Base-by-base conservation (phyloP, 176 grass and related monocot genomes). In the Poa pratensis region DNA sequence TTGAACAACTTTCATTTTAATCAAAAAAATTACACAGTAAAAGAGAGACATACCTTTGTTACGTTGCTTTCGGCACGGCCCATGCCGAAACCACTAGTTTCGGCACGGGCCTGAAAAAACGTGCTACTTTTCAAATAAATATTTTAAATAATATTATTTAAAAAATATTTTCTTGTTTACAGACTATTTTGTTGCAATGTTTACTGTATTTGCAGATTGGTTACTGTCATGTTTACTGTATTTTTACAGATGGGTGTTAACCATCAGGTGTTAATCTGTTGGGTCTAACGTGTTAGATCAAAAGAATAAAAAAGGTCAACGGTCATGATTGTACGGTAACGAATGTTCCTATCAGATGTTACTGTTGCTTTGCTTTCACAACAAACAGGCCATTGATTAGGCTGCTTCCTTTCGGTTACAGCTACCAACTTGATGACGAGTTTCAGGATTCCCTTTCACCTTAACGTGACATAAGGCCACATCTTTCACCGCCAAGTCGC, bases 401-500 rank as follows among this genome's bases (percentile, higher is more conserved):
- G 18, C 35, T 48, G 37, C 13, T 78, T 69, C 24, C 12, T 57
- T 69, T 48, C 11, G 42, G 11, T 48, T 8, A 18, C 75, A 69
- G 27, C 83, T 6, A 10, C 34, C 13, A 76, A 66, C 45, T 42
- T 80, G 53, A 73, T 80, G 84, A 60, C 77, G 18, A 50, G 70
- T 64, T 22, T 52, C 30, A 52, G 14, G 14, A 22, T 27, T 59
- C 19, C 8, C 51, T 55, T 28, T 55, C 32, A 26, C 28, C 28
- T 67, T 28, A 86, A 43, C 10, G 6, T 64, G 55, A 75, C 30
- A 81, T 17, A 42, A 64, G 42, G 61, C 51, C 15, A 45, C 43
- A 57, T 69, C 13, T 69, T 58, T 76, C 16, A 22, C 68, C 9
- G 23, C 22, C 15, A 2, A 27, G 17, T 3, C 18, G 16, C 51